Conservation (phyloP, 352 stramenopile species). For the Globisporangium emineosum region DNA sequence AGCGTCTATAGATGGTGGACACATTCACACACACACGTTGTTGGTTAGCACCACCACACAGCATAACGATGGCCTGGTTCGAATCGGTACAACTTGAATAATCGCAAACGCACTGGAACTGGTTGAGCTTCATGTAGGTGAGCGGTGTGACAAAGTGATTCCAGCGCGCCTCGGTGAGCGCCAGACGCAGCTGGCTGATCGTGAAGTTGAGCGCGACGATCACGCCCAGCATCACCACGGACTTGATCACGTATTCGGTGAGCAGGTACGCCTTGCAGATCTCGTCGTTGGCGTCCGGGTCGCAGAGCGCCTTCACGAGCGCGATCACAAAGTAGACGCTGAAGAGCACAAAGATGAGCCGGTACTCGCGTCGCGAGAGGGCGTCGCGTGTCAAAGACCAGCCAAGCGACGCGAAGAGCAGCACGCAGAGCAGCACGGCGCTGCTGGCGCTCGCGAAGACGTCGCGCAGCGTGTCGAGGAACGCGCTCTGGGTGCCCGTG, state of each 20-base stretch:
- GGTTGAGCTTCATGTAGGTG: constrained; percentile 71
- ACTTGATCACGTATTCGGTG: constrained; percentile 62
- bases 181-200: constrained; percentile 45
- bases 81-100: no score
- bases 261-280: constrained; percentile 62
- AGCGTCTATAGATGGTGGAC: constrained; percentile 26
- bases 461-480: constrained; percentile 32
- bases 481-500: constrained; percentile 23
- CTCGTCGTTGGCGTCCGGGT: constrained; percentile 34
- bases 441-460: constrained; percentile 36
- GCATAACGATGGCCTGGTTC: not conserved
- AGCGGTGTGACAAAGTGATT: constrained; percentile 53
- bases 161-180: constrained; percentile 51
- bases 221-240: constrained; percentile 60
- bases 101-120: constrained; percentile 42
- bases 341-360: constrained; percentile 35
- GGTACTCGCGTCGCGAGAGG: constrained; percentile 38
- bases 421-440: constrained; percentile 38
- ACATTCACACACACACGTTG: not conserved
- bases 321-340: constrained; percentile 37
- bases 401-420: constrained; percentile 50
- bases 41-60: constrained; percentile 1
- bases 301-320: constrained; percentile 45
- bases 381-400: constrained; percentile 58
- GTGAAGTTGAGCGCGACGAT: constrained; percentile 71